A percentile compares a stretch with the other conserved stretches of the same genome.
Evolutionary conservation across 148 eudicot species (phyloP).

Genomic region (Camellia sinensis): DNA sequence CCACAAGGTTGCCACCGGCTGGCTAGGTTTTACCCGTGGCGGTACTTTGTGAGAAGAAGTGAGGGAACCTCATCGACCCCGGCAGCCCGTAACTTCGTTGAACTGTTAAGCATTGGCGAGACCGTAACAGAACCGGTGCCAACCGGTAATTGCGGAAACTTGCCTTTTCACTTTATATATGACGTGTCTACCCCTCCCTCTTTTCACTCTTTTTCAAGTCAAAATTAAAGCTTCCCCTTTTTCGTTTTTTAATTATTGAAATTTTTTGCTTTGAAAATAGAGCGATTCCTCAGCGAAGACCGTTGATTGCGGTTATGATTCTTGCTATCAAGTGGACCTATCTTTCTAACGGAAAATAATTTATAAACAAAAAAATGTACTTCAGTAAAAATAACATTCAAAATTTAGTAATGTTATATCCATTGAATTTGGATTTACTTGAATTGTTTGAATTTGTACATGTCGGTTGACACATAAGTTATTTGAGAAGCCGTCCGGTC

Average conservation of each 20-base stretch:
- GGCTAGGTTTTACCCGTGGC: neutral
- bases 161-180: constrained; percentile 35
- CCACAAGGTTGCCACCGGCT: neutral
- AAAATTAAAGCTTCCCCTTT: too few relatives aligned
- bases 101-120: constrained; percentile 29
- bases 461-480: too few relatives aligned
- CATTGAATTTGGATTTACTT: too few relatives aligned
- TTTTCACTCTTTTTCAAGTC: neutral
- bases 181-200: constrained; percentile 23
- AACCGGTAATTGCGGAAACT: constrained; percentile 40
- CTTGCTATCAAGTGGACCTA: constrained; percentile 26
- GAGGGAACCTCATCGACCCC: neutral
- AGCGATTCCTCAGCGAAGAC: constrained; percentile 25
- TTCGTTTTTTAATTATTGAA: neutral
- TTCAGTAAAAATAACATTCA: too few relatives aligned
- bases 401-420: too few relatives aligned
- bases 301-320: constrained; percentile 76
- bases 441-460: too few relatives aligned
- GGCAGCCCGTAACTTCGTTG: constrained; percentile 31
- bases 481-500: too few relatives aligned
- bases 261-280: neutral
- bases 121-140: constrained; percentile 50
- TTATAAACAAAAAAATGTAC: too few relatives aligned
- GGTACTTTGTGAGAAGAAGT: neutral
- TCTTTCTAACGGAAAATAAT: constrained; percentile 27